Percentiles rank a stretch among this genome's conserved stretches.
phyloP scores from a whole-genome alignment of 2,329 filamentous ascomycete species.

The Colletotrichum sansevieriae region DNA sequence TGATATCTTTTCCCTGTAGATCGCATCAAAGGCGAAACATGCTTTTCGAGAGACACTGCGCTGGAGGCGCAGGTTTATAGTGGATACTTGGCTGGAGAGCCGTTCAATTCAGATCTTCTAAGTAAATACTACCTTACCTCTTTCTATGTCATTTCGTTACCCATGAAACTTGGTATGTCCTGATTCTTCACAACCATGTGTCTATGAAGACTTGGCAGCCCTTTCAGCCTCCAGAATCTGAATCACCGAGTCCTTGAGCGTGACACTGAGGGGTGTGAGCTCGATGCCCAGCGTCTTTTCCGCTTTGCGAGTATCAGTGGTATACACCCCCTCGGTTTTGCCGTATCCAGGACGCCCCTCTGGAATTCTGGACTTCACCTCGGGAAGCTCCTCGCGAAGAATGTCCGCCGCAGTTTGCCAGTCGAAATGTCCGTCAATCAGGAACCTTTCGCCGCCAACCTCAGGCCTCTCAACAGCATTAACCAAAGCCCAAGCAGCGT shows the following conservation, averaged over 20 bases:
- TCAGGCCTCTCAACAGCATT: constrained; percentile 67
- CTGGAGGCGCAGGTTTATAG: constrained; percentile 4
- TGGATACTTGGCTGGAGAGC: constrained; percentile 1
- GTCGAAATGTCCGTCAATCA: constrained; percentile 73
- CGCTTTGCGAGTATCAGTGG: constrained; percentile 56
- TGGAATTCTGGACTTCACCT: constrained; percentile 48
- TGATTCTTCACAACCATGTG: background rate
- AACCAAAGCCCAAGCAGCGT: constrained; percentile 75
- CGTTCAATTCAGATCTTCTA: constrained; percentile 10
- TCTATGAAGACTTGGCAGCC: constrained; percentile 11
- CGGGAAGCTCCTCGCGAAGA: constrained; percentile 67
- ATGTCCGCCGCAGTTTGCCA: constrained; percentile 63
- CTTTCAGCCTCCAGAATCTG: constrained; percentile 21
- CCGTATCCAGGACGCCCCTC: constrained; percentile 39
- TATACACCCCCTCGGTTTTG: constrained; percentile 54
- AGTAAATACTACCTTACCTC: background rate
- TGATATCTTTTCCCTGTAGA: background rate
- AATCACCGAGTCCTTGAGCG: constrained; percentile 14
- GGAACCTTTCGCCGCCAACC: constrained; percentile 73
- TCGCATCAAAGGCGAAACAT: constrained; percentile 11
- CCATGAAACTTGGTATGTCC: background rate
- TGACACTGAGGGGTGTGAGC: constrained; percentile 61
- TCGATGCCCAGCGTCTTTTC: constrained; percentile 66
- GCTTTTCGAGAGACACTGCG: background rate
- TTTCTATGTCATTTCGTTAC: background rate